Evolutionary conservation across 2,329 filamentous ascomycete species (phyloP).

Genomic region (Penicillium decumbens): DNA sequence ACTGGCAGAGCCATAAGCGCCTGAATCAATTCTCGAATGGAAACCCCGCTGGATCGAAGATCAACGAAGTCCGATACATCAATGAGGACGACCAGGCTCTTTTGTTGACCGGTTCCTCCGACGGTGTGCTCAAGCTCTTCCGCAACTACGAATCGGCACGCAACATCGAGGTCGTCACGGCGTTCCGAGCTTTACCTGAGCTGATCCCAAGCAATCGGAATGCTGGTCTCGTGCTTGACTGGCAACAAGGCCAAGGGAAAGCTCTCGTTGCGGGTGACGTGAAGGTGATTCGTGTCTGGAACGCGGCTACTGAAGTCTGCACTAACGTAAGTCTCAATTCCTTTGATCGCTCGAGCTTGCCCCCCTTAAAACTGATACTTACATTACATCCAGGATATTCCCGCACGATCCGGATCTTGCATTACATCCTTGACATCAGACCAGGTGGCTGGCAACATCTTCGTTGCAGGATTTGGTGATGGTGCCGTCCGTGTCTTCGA

Average conservation of each 20-base stretch:
- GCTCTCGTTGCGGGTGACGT: conserved; percentile 95
- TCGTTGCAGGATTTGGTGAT: conserved; percentile 94
- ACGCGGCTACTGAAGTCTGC: conserved; percentile 87
- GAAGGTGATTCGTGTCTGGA: conserved; percentile 93
- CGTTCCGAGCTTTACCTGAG: conserved; percentile 88
- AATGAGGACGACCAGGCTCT: conserved; percentile 97
- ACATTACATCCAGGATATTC: conserved; percentile 62
- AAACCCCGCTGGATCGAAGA: conserved; percentile 83
- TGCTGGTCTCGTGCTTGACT: conserved; percentile 94
- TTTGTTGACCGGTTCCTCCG: conserved; percentile 89
- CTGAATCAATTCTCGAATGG: conserved; percentile 88
- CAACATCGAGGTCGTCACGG: conserved; percentile 77
- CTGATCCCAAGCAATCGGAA: conserved; percentile 92
- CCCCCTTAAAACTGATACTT: neutral
- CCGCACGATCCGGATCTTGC: conserved; percentile 87
- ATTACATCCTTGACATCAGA: conserved; percentile 95
- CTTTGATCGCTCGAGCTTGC: neutral
- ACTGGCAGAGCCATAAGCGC: conserved; percentile 74
- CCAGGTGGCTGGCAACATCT: conserved; percentile 94
- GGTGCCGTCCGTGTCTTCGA: conserved; percentile 93
- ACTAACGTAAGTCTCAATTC: conserved; percentile 53
- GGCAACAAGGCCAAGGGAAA: conserved; percentile 95
- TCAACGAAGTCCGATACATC: conserved; percentile 94
- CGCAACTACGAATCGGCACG: conserved; percentile 78
- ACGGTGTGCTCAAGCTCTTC: conserved; percentile 90